phyloP scores from a whole-genome alignment of 2,329 filamentous ascomycete genomes.

The Aspergillus melleus region DNA sequence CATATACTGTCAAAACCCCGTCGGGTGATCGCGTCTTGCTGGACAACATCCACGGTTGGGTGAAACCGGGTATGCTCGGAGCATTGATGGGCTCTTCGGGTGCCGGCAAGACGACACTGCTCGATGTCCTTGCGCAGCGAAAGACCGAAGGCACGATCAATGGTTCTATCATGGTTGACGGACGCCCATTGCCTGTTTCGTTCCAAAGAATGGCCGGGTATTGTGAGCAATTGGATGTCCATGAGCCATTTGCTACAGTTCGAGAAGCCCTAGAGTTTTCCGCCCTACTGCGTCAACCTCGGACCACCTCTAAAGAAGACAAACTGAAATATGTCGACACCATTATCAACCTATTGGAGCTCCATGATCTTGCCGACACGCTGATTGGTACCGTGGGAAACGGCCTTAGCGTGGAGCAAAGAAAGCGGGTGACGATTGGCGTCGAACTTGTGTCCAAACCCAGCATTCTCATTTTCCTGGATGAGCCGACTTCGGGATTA shows the following conservation, averaged over 20 bases:
- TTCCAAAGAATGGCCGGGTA: constrained; percentile 68
- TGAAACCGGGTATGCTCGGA: constrained; percentile 72
- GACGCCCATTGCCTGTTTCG: constrained; percentile 55
- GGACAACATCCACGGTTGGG: constrained; percentile 71
- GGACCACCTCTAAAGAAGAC: constrained; percentile 51
- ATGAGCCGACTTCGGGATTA: constrained; percentile 67
- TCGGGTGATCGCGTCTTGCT: constrained; percentile 56
- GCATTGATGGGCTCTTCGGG: constrained; percentile 75
- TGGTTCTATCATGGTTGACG: constrained; percentile 66
- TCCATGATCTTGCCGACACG: constrained; percentile 62
- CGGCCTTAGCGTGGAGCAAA: constrained; percentile 61
- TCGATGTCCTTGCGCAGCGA: constrained; percentile 71
- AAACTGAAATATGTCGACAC: constrained; percentile 64
- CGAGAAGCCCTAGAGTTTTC: constrained; percentile 66
- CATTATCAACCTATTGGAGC: constrained; percentile 62
- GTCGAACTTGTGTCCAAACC: constrained; percentile 69
- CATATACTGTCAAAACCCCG: constrained; percentile 64
- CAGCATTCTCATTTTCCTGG: constrained; percentile 64
- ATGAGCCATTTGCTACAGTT: constrained; percentile 64
- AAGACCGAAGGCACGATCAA: constrained; percentile 61
- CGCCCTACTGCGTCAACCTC: constrained; percentile 60
- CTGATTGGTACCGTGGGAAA: constrained; percentile 47
- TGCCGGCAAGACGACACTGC: constrained; percentile 72
- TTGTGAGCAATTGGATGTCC: constrained; percentile 67
- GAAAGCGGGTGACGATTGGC: constrained; percentile 68